Percentiles rank a stretch among this genome's conserved stretches.
phyloP scores from a whole-genome alignment of 306 rosid genomes.

The Castanopsis chinensis region DNA sequence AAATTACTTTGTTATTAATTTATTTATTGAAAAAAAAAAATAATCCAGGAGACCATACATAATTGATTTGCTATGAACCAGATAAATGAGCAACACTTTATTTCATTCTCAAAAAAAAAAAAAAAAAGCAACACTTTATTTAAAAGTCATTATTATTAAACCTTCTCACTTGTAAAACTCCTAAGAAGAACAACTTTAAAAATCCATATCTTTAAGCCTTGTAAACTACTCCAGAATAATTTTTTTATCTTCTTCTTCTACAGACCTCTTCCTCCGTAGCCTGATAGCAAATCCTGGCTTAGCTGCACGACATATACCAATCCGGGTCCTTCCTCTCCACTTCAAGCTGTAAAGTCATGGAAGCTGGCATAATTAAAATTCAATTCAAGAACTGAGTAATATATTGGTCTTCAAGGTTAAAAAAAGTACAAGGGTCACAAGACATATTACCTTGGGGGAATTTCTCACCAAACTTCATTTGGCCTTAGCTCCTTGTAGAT shows the following conservation, averaged over 20 bases:
- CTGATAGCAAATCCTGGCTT: slow-evolving; percentile 84
- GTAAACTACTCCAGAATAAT: background rate
- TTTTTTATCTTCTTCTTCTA: slow-evolving; percentile 31
- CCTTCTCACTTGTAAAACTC: background rate
- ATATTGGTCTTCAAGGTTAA: background rate
- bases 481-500: too few relatives aligned
- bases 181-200: slow-evolving; percentile 14
- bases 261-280: slow-evolving; percentile 19
- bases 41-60: too few relatives aligned
- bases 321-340: slow-evolving; percentile 73
- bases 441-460: slow-evolving; percentile 47
- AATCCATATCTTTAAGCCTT: background rate
- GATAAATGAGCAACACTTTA: too few relatives aligned
- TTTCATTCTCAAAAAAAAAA: too few relatives aligned
- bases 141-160: too few relatives aligned
- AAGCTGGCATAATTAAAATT: background rate
- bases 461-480: too few relatives aligned
- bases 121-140: too few relatives aligned
- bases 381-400: background rate
- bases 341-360: slow-evolving; percentile 58
- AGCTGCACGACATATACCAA: slow-evolving; percentile 76
- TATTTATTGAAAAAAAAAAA: too few relatives aligned
- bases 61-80: too few relatives aligned
- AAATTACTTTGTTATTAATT: too few relatives aligned
- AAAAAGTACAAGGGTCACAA: slow-evolving; percentile 41